Base-by-base conservation (phyloP, 345 rosid species). In the Hypericum perforatum region DNA sequence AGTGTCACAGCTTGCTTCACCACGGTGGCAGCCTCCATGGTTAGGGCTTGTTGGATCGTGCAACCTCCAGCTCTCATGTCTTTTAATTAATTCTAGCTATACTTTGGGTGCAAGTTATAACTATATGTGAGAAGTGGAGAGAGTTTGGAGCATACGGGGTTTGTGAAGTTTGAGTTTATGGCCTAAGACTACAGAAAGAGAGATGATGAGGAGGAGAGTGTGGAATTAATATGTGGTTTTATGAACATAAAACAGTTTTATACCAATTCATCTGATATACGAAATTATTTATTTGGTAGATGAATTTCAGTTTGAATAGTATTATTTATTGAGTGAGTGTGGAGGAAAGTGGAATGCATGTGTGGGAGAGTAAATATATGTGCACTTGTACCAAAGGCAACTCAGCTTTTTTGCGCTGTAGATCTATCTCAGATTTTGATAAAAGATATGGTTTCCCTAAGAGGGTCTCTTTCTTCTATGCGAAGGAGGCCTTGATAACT, bases 301-400 rank as follows among this genome's bases (percentile, higher is more conserved):
- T 4, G 1, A 22, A 22, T 22, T 4, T 4, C 1, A 4, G 4
- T 22, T 22, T 4, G 32, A 22, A 22, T 1, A 22, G 32, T 1
- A 4, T 22, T 22, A 22, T 22, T 22, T 22, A 4, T 22, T 1
- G 32, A 1, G 32, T 22, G 32, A 22, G 32, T 72, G 88, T 59
- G 77, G 89, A 72, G 90, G 88, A 90, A 86, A 86, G 97, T 80
- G 95, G 86, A 74, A 65, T 75, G 85, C 97, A 86, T 86, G 95
- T 90, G 95, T 73, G 80, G 82, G 80, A 88, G 77, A 78, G 80
- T 59, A 65, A 67, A 22, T 77, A 76, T 69, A 77, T 64, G 44
- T 65, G 78, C 78, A 69, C 68, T 78, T 73, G 83, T 78, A 77
- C 74, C 81, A 76, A 84, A 79, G 92, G 85, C 85, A 76, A 70